Evolutionary conservation across 2,329 filamentous ascomycete species (phyloP).

Genomic region (Tolypocladium pustulatum): DNA sequence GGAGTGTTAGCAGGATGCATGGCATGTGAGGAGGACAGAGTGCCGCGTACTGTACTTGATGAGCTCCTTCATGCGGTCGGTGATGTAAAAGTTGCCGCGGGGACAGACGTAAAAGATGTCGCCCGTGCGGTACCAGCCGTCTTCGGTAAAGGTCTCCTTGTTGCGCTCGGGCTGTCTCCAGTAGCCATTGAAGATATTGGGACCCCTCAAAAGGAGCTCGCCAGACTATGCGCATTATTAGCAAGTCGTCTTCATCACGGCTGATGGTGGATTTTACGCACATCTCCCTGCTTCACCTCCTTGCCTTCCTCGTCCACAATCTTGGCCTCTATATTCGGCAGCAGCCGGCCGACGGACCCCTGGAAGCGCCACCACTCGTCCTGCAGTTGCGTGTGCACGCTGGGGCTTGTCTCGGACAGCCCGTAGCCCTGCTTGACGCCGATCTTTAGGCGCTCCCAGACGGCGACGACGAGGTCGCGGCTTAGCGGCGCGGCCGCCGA

Average conservation of each 20-base stretch:
- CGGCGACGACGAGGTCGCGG: conserved; percentile 63
- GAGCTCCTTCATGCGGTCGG: conserved; percentile 69
- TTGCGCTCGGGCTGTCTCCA: conserved; percentile 64
- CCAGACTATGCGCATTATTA: conserved; percentile 28
- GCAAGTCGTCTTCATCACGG: background rate
- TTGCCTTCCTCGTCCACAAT: conserved; percentile 57
- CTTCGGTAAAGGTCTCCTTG: conserved; percentile 56
- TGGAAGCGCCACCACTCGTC: conserved; percentile 67
- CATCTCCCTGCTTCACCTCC: conserved; percentile 44
- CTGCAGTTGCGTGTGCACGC: conserved; percentile 63
- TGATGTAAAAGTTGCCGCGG: conserved; percentile 79
- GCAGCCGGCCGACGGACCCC: conserved; percentile 66
- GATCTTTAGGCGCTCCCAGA: conserved; percentile 64
- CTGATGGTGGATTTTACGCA: conserved; percentile 5
- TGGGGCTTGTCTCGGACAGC: conserved; percentile 75
- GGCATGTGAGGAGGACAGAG: background rate
- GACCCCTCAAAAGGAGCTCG: conserved; percentile 70
- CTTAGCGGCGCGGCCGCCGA: conserved; percentile 81
- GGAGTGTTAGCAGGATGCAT: conserved; percentile 24
- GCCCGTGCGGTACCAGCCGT: conserved; percentile 85
- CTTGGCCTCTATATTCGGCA: conserved; percentile 72
- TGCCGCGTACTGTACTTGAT: conserved; percentile 37
- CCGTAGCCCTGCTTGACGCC: conserved; percentile 91
- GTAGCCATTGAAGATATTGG: conserved; percentile 73
- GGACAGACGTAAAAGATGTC: conserved; percentile 73